Conservation (phyloP, 495 filamentous ascomycete species). For the Penicillium steckii region DNA sequence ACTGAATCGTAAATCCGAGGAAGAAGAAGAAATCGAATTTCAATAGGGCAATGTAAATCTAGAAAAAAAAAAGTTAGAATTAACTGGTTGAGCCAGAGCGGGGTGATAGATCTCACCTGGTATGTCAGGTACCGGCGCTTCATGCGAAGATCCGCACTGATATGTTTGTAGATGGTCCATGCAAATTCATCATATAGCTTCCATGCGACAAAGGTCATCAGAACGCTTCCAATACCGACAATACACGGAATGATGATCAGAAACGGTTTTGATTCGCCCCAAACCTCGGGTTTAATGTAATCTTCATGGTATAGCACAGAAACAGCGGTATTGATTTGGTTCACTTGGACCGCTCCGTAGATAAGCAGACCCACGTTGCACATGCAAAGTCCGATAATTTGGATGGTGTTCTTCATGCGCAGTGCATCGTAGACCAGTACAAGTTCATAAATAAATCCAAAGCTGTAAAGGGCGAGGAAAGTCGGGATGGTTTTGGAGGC, state of each 20-base stretch:
- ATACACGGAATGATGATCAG: conserved; percentile 84
- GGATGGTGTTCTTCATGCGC: conserved; percentile 95
- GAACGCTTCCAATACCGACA: conserved; percentile 69
- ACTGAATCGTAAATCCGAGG: conserved; percentile 96
- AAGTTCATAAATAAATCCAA: conserved; percentile 90
- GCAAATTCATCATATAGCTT: conserved; percentile 98
- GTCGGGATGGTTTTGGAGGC: conserved; percentile 71
- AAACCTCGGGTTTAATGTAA: conserved; percentile 52
- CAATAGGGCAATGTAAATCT: conserved; percentile 96
- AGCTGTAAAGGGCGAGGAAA: conserved; percentile 94
- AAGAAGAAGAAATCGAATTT: conserved; percentile 99
- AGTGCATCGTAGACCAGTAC: conserved; percentile 90
- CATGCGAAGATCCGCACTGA: conserved; percentile 94
- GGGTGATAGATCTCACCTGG: conserved; percentile 62
- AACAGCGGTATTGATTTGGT: conserved; percentile 79
- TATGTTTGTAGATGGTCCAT: conserved; percentile 99
- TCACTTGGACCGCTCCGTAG: conserved; percentile 88
- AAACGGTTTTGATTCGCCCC: conserved; percentile 66
- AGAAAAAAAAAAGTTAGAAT: conserved; percentile 17
- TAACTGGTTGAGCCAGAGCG: neutral
- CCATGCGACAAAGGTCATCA: conserved; percentile 77
- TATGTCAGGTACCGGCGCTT: conserved; percentile 95
- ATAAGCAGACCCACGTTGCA: conserved; percentile 89
- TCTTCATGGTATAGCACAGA: conserved; percentile 32
- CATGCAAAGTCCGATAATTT: conserved; percentile 90